Conservation (phyloP, 768 basidiomycete species). For the Collybiopsis confluens region DNA sequence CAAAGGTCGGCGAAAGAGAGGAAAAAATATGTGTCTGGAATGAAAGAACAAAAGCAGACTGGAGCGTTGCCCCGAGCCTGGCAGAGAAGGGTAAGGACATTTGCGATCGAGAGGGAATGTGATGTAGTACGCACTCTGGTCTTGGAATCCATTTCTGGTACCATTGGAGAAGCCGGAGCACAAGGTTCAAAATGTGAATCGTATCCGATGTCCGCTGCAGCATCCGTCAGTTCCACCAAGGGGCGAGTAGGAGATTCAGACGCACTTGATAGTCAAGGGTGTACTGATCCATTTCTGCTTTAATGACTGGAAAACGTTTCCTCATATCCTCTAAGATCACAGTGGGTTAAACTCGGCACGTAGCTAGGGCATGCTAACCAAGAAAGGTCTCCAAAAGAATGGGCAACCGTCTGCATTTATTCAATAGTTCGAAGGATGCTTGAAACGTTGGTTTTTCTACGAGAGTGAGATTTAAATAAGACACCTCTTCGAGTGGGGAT, state of each 20-base stretch:
- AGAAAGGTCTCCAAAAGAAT: constrained; percentile 68
- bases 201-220: constrained; percentile 43
- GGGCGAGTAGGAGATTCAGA: not conserved
- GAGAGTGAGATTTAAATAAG: not conserved
- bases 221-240: not conserved
- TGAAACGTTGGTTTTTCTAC: constrained; percentile 47
- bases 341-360: not conserved
- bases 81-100: not conserved
- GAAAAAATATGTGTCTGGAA: constrained; percentile 79
- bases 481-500: constrained; percentile 10
- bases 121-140: constrained; percentile 60
- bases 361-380: constrained; percentile 35
- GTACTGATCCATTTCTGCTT: constrained; percentile 51
- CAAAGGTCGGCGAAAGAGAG: constrained; percentile 62
- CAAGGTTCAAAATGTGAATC: constrained; percentile 46
- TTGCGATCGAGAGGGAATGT: no score
- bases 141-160: constrained; percentile 72
- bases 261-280: constrained; percentile 64
- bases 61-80: constrained; percentile 60
- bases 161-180: constrained; percentile 66
- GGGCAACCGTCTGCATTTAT: constrained; percentile 54
- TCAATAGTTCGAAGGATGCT: constrained; percentile 55
- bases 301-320: constrained; percentile 53
- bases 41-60: constrained; percentile 55
- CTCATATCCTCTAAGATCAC: constrained; percentile 54